These are phyloP conservation scores for Punica granatum DNA, from an alignment of 345 rosid genomes.

Conservation along the genomic window DNA sequence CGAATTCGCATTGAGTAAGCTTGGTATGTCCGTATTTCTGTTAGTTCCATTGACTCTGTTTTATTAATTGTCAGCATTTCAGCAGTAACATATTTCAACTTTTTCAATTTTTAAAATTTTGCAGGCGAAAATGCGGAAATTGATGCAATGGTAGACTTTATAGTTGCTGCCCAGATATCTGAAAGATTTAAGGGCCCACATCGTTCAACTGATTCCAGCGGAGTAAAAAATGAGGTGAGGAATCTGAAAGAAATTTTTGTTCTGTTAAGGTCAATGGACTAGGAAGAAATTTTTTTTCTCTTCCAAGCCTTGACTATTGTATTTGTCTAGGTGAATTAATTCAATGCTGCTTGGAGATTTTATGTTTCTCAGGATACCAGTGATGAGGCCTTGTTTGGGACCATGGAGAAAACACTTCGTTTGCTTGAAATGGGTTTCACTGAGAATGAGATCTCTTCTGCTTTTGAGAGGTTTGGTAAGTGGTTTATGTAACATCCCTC, in stretches of 20 bases:
- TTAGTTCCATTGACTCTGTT: neutral
- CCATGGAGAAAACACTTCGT: constrained; percentile 74
- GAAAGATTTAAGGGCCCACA: constrained; percentile 38
- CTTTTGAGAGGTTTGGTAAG: constrained; percentile 79
- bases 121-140: constrained; percentile 55
- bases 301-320: neutral
- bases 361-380: constrained; percentile 31
- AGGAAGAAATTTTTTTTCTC: neutral
- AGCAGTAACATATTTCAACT: no score
- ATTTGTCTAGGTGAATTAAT: neutral
- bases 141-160: constrained; percentile 73
- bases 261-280: neutral
- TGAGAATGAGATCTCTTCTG: constrained; percentile 72
- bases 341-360: neutral
- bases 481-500: constrained; percentile 5
- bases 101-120: neutral
- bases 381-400: constrained; percentile 60
- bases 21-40: constrained; percentile 37
- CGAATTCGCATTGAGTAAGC: constrained; percentile 67
- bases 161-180: constrained; percentile 74
- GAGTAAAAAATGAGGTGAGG: constrained; percentile 38
- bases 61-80: neutral
- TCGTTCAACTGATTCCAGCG: constrained; percentile 22
- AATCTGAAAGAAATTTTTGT: neutral
- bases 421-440: constrained; percentile 95